These are phyloP conservation scores for Penicillium corylophilum DNA, from an alignment of 2,329 filamentous ascomycete species.

Conservation along the genomic window DNA sequence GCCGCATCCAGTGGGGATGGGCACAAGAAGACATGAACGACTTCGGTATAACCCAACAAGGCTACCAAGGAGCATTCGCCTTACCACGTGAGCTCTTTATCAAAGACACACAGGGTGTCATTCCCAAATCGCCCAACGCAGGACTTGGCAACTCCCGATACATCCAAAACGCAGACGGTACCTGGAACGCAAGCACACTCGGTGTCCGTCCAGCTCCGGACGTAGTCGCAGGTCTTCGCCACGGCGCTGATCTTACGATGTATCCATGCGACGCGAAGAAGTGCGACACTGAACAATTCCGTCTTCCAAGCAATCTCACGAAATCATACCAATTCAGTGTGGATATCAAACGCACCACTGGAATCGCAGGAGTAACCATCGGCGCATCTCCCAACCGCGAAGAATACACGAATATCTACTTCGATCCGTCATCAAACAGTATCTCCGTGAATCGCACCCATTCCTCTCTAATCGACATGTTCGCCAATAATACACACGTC, in stretches of 20 bases:
- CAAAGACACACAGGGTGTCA: constrained; percentile 9
- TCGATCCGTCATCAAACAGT: constrained; percentile 9
- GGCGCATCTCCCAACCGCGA: constrained; percentile 11
- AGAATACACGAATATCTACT: constrained; percentile 17
- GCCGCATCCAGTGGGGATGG: constrained; percentile 19
- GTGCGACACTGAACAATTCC: constrained; percentile 2
- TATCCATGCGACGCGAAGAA: constrained; percentile 3
- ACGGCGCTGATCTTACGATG: constrained; percentile 7
- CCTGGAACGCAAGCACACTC: constrained; percentile 15
- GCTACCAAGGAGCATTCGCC: constrained; percentile 13
- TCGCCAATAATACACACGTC: constrained; percentile 7
- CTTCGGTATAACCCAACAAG: constrained; percentile 13
- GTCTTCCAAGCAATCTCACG: constrained; percentile 1
- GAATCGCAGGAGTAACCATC: constrained; percentile 10
- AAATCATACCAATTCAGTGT: constrained; percentile 11
- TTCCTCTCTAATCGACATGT: constrained; percentile 10
- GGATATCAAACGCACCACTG: constrained; percentile 8
- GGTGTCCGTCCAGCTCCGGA: constrained; percentile 14
- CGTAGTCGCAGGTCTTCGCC: constrained; percentile 10
- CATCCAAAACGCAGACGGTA: constrained; percentile 8
- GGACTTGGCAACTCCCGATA: constrained; percentile 10
- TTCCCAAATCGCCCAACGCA: neutral
- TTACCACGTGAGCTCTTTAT: constrained; percentile 15
- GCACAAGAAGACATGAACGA: constrained; percentile 13
- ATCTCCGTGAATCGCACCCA: constrained; percentile 11